phyloP scores from a whole-genome alignment of 805 yeast species.

The Candida xiaguanensis region DNA sequence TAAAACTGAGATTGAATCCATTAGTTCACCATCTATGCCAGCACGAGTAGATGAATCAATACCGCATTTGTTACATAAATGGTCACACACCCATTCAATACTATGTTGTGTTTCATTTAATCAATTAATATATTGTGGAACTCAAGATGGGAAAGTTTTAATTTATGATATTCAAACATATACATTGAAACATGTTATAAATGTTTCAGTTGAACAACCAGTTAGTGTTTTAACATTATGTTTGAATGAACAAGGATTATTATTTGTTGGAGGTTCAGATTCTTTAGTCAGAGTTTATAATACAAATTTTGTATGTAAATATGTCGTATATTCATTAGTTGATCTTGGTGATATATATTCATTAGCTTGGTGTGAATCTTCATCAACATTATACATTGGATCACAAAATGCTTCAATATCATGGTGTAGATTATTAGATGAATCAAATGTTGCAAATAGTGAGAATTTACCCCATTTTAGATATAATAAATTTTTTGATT shows the following conservation, averaged over 20 bases:
- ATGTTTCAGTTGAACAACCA: slow-evolving; percentile 48
- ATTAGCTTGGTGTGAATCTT: slow-evolving; percentile 59
- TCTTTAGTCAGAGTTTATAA: slow-evolving; percentile 87
- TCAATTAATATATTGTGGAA: slow-evolving; percentile 76
- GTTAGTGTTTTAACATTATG: slow-evolving; percentile 74
- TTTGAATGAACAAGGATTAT: slow-evolving; percentile 49
- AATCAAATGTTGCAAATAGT: slow-evolving; percentile 8
- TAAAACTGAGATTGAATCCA: slow-evolving; percentile 2
- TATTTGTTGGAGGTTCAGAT: slow-evolving; percentile 88
- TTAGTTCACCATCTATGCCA: slow-evolving; percentile 5
- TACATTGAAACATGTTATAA: slow-evolving; percentile 38
- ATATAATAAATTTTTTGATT: slow-evolving; percentile 84
- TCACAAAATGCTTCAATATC: slow-evolving; percentile 88
- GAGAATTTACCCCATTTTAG: slow-evolving; percentile 52
- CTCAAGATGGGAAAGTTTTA: slow-evolving; percentile 77
- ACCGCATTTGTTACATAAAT: slow-evolving; percentile 55
- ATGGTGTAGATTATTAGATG: slow-evolving; percentile 48
- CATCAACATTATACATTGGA: slow-evolving; percentile 72
- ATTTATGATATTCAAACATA: slow-evolving; percentile 67
- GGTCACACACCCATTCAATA: slow-evolving; percentile 73
- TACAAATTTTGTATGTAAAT: slow-evolving; percentile 35
- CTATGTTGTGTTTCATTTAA: slow-evolving; percentile 64
- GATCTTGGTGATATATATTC: slow-evolving; percentile 96
- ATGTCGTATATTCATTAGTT: slow-evolving; percentile 75
- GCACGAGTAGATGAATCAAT: slow-evolving; percentile 5